phyloP scores from a whole-genome alignment of 495 filamentous ascomycete species.

The Trichoderma parareesei region DNA sequence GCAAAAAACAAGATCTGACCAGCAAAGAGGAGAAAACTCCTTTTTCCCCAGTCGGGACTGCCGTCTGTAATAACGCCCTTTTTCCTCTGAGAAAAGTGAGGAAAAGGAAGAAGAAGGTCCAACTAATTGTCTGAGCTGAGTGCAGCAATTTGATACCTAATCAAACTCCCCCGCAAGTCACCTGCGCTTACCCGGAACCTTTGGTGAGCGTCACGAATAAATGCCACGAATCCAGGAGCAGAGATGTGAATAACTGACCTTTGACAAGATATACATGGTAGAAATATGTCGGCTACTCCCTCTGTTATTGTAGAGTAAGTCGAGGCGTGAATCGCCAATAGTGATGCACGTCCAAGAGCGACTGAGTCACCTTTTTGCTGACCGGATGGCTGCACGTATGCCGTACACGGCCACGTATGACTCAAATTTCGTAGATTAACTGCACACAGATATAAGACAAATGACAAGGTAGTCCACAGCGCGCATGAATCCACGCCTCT shows the following conservation, averaged over 20 bases:
- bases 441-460: too few species aligned
- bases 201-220: background rate
- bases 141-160: background rate
- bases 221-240: background rate
- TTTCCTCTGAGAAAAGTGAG: background rate
- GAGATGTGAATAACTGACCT: too few species aligned
- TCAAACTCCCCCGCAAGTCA: background rate
- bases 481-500: background rate
- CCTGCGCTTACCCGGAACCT: background rate
- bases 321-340: background rate
- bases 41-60: background rate
- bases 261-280: too few species aligned
- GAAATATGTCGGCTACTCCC: background rate
- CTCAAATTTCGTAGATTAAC: too few species aligned
- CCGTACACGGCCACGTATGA: background rate
- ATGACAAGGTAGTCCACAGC: too few species aligned
- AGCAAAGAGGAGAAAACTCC: too few species aligned
- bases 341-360: background rate
- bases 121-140: background rate
- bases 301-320: background rate
- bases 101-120: background rate
- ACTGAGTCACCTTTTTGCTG: background rate
- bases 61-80: background rate
- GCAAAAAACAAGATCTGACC: too few species aligned
- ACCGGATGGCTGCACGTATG: background rate